Percentiles rank a stretch among this genome's conserved stretches.
Conservation (phyloP, 2,329 filamentous ascomycete species). For the Gaeumannomyces sp. region DNA sequence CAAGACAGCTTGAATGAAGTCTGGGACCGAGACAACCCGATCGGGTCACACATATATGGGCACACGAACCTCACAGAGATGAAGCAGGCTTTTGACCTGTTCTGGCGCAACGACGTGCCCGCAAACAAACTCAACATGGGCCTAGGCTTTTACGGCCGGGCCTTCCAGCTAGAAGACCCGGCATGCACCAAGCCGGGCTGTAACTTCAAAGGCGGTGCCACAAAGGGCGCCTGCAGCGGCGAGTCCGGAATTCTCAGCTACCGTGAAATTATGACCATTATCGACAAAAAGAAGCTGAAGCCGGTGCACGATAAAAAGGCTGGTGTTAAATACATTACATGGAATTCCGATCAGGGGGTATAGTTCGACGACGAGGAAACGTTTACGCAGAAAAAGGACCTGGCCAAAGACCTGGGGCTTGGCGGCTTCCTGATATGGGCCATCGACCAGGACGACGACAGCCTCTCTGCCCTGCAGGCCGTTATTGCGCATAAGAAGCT, state of each 20-base stretch:
- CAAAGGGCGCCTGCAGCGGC: slow-evolving; percentile 17
- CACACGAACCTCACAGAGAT: slow-evolving; percentile 46
- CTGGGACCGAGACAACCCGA: slow-evolving; percentile 25
- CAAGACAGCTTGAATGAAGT: neutral
- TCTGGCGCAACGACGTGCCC: slow-evolving; percentile 38
- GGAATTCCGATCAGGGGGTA: slow-evolving; percentile 28
- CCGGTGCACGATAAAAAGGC: slow-evolving; percentile 17
- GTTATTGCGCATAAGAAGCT: neutral
- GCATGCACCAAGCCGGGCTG: slow-evolving; percentile 18
- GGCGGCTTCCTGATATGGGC: slow-evolving; percentile 22
- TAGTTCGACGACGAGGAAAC: slow-evolving; percentile 29
- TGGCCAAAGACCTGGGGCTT: slow-evolving; percentile 22
- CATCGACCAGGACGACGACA: slow-evolving; percentile 16
- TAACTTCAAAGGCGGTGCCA: slow-evolving; percentile 16
- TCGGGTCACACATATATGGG: slow-evolving; percentile 25
- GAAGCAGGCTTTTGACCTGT: slow-evolving; percentile 30
- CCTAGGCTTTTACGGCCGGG: slow-evolving; percentile 34
- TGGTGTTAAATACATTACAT: slow-evolving; percentile 23
- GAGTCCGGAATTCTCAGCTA: slow-evolving; percentile 17
- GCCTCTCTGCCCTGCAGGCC: neutral
- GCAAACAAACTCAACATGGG: slow-evolving; percentile 37
- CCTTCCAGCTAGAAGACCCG: slow-evolving; percentile 17
- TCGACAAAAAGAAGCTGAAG: slow-evolving; percentile 1
- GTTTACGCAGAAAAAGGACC: slow-evolving; percentile 23
- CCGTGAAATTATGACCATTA: slow-evolving; percentile 17